Base-by-base conservation (phyloP, 106 monocot species). In the Amphibolis antarctica region DNA sequence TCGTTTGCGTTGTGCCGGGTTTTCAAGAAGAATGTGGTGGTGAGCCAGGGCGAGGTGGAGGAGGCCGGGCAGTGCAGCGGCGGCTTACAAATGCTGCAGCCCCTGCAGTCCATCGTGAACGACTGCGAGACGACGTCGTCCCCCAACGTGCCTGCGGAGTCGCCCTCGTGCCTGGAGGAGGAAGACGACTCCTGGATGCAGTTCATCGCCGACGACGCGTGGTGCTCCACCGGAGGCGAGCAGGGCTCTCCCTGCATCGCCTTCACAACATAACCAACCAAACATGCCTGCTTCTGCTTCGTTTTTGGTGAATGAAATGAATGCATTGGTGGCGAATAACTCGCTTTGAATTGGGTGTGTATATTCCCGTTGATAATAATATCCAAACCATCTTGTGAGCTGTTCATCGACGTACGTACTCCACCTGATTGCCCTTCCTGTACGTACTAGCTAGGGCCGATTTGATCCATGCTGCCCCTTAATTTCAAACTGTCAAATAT, bases 101-200 rank as follows among this genome's bases (percentile, higher is more conserved):
- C 20, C 36, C 67, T 7, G 23, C 55, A 44, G 26, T 25, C 46
- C 22, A n/a, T 51, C 51, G 20, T 53, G 29, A 53, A 29, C 17
- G 60, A 74, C 18, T 74, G 74, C 49, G 88, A 82, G 46, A 69
- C 60, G n/a, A 69, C 56, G n/a, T 71, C 66, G 43, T 83, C 84
- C 0, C 80, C 92, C 4, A 84, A 79, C 25, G 64, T 83, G 52
- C 45, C 71, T 0, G 36, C 66, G 22, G 83, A 78, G 51, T 81
- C 88, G 12, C 80, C 93, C 0, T 69, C 93, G 4, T 75, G 76
- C 46, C 28, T 81, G 0, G 81, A 89, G 0, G 88, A 93, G 44
- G 83, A 86, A 54, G 86, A 91, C 62, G 85, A 88, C 1, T 67
- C 83, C 7, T 93, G 88, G 89, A 93, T 93, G 93, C 89, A 93